Conservation (phyloP, 1,284 basidiomycete genomes). For the Laetiporus sulphureus region DNA sequence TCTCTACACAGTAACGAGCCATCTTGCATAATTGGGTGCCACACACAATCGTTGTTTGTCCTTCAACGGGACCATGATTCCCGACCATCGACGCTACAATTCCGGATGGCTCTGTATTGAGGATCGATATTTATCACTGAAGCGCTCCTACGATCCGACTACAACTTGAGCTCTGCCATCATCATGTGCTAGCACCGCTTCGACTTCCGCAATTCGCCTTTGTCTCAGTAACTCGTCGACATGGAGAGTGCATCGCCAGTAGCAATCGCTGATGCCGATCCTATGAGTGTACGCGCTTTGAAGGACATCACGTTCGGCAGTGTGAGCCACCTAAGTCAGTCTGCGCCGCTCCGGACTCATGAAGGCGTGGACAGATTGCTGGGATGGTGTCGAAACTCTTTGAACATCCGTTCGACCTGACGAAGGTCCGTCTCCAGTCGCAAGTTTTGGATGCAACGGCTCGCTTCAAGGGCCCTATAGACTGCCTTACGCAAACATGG, state of each 20-base stretch:
- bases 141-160: too few relatives aligned
- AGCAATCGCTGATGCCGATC: conserved; percentile 13
- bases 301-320: conserved; percentile 58
- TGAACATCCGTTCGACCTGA: conserved; percentile 83
- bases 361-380: conserved; percentile 46
- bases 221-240: too few relatives aligned
- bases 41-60: too few relatives aligned
- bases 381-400: conserved; percentile 82
- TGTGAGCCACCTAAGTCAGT: conserved; percentile 36
- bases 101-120: too few relatives aligned
- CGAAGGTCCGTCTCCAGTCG: conserved; percentile 79
- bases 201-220: not conserved
- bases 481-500: conserved; percentile 78
- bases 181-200: not conserved
- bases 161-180: too few relatives aligned
- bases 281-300: conserved; percentile 32
- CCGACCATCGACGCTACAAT: too few relatives aligned
- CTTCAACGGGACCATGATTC: too few relatives aligned
- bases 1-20: too few relatives aligned
- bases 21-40: too few relatives aligned
- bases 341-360: too few relatives aligned
- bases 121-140: too few relatives aligned
- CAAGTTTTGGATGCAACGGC: conserved; percentile 71
- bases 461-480: conserved; percentile 72
- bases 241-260: conserved; percentile 1